These are phyloP conservation scores for Cutaneotrichosporon mucoides DNA, from an alignment of 1,284 basidiomycete species.

Conservation along the genomic window DNA sequence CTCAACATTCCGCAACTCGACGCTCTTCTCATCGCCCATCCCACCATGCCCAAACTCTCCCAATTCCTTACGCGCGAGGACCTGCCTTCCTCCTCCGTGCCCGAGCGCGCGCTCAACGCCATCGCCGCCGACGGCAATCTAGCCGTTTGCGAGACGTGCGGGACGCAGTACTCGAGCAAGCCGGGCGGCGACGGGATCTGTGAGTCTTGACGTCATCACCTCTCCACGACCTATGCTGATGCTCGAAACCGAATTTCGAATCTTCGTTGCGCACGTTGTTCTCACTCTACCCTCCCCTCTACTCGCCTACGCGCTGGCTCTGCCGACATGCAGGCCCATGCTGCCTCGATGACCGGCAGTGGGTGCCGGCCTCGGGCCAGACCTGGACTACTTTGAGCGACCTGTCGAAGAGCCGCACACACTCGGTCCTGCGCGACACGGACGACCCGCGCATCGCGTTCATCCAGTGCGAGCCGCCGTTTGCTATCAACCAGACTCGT, in stretches of 20 bases:
- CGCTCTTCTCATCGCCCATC: not conserved
- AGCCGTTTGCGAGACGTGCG: slow-evolving; percentile 45
- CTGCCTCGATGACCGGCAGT: slow-evolving; percentile 43
- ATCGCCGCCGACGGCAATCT: slow-evolving; percentile 34
- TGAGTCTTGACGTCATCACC: slow-evolving; percentile 21
- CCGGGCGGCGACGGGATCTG: slow-evolving; percentile 6
- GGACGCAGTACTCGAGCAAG: slow-evolving; percentile 37
- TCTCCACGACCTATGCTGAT: not conserved
- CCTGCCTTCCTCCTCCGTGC: not conserved
- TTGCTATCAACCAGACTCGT: slow-evolving; percentile 48
- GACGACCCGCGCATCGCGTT: slow-evolving; percentile 37
- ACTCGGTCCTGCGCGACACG: slow-evolving; percentile 33
- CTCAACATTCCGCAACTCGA: not conserved
- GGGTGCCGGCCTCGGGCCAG: slow-evolving; percentile 38
- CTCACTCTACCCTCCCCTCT: too few species aligned
- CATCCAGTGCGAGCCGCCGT: slow-evolving; percentile 36
- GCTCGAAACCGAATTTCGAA: too few species aligned
- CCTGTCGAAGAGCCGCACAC: slow-evolving; percentile 19
- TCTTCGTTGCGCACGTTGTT: too few species aligned
- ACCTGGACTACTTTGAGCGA: slow-evolving; percentile 38
- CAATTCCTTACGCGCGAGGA: not conserved
- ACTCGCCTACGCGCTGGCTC: too few species aligned
- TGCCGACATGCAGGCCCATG: slow-evolving; percentile 24
- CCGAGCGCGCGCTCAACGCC: slow-evolving; percentile 22
- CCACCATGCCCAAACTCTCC: not conserved